Base-by-base conservation (phyloP, 129 eudicot genomes). In the Kitagawia praeruptora region DNA sequence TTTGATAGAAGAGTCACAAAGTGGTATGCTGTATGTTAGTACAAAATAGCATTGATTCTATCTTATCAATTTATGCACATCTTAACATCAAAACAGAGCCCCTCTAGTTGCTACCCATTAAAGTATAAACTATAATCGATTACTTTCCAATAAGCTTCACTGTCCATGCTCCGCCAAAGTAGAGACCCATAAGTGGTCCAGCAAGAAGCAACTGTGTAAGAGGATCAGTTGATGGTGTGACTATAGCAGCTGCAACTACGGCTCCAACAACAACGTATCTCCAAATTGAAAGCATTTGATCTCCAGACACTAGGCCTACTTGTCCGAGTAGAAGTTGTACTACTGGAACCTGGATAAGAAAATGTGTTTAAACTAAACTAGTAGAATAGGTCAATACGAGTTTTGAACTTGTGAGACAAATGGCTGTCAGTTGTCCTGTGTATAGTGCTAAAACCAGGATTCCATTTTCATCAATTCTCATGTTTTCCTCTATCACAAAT, bases 141-240 rank as follows among this genome's bases (percentile, higher is more conserved):
- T 84, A 94, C 78, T 92, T 90, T 6, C 98, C 98, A 1, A 83
- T 87, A 75, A 88, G 87, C 92, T 91, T 94, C 73, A 94, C 98
- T 25, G 84, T 85, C 87, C 88, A 90, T 38, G 98, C 98, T 46
- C 98, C 98, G 46, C 97, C 98, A 58, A 94, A 89, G 84, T 94
- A 94, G 70, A 94, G 96, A 69, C 97, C 98, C 80, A 94, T 77
- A 71, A 94, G 98, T 41, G 98, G 98, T 25, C 97, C 98, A 12
- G 98, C 98, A 31, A 94, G 87, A 85, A 94, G 98, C 87, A 94
- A 74, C 82, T 94, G 98, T 11, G 98, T 94, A 49, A 94, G 85
- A 82, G 98, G 98, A 86, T 91, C 98, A 0, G 98, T 94, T 40
- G 98, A 94, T 37, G 98, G 98, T 28, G 97, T 94, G 77, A 94